Percentiles rank a stretch among this genome's conserved stretches.
Evolutionary conservation across 306 rosid genomes (phyloP).

Genomic region (Lathyrus tuberosus): DNA sequence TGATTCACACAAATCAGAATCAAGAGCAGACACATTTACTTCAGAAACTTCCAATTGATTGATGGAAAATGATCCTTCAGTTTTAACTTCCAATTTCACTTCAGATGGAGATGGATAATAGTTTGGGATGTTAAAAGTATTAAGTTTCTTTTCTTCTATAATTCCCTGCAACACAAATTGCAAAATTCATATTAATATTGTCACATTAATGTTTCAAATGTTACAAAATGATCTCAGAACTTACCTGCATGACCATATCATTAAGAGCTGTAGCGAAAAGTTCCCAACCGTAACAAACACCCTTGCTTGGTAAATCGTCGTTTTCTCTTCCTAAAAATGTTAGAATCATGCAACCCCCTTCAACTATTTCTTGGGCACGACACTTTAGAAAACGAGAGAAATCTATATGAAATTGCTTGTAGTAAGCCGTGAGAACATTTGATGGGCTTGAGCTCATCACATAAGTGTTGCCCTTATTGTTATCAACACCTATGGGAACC

Average conservation of each 20-base stretch:
- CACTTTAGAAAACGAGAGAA: background rate
- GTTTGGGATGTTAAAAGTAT: slow-evolving; percentile 47
- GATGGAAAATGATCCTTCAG: slow-evolving; percentile 45
- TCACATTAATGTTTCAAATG: too few relatives aligned
- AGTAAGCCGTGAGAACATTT: background rate
- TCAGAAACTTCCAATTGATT: slow-evolving; percentile 32
- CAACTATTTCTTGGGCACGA: background rate
- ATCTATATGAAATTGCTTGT: background rate
- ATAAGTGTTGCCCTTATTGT: background rate
- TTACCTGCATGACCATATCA: background rate
- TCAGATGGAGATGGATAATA: slow-evolving; percentile 53
- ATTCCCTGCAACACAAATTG: slow-evolving; percentile 34
- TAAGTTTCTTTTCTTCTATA: slow-evolving; percentile 41
- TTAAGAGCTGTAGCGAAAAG: background rate
- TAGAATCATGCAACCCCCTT: background rate
- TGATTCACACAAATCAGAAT: background rate
- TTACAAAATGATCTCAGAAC: too few relatives aligned
- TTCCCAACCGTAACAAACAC: background rate
- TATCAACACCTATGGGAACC: background rate
- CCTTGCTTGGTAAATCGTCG: background rate
- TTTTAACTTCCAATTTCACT: slow-evolving; percentile 39
- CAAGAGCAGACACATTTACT: slow-evolving; percentile 37
- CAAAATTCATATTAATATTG: background rate
- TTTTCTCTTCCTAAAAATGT: background rate
- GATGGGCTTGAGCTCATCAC: background rate